phyloP scores from a whole-genome alignment of 805 yeast species.

The Yarrowia bubula region DNA sequence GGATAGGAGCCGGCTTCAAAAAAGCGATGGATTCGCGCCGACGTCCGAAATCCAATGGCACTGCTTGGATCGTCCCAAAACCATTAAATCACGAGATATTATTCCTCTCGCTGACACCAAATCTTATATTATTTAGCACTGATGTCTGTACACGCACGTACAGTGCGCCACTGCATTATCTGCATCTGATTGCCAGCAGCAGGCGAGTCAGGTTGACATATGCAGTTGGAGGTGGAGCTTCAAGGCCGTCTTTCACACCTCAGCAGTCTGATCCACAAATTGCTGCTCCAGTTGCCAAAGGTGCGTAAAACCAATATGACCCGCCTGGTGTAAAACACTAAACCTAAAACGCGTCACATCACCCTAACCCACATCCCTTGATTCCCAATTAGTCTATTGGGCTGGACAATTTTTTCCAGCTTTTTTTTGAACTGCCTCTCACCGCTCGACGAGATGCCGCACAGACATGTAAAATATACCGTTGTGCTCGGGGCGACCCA shows the following conservation, averaged over 20 bases:
- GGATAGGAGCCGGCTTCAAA: background rate
- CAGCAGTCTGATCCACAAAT: too few species aligned
- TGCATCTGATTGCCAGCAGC: background rate
- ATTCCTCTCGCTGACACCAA: background rate
- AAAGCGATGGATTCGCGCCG: background rate
- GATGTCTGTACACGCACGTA: background rate
- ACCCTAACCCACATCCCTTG: constrained; percentile 24
- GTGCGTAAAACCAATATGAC: background rate
- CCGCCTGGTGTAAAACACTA: background rate
- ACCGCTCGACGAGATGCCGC: background rate
- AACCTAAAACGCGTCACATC: constrained; percentile 24
- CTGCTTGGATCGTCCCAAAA: background rate
- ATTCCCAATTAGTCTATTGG: constrained; percentile 12
- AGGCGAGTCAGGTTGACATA: too few species aligned
- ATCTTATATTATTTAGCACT: background rate
- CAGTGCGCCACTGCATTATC: background rate
- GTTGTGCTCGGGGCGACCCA: background rate
- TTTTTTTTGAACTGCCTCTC: background rate
- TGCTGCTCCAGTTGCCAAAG: background rate
- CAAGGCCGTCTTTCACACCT: too few species aligned
- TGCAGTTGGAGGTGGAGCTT: too few species aligned
- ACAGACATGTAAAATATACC: background rate
- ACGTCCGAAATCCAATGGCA: background rate
- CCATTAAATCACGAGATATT: background rate
- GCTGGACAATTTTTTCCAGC: constrained; percentile 7